phyloP scores from a whole-genome alignment of 1,284 basidiomycete species.

The Sanguinoderma infundibulare region DNA sequence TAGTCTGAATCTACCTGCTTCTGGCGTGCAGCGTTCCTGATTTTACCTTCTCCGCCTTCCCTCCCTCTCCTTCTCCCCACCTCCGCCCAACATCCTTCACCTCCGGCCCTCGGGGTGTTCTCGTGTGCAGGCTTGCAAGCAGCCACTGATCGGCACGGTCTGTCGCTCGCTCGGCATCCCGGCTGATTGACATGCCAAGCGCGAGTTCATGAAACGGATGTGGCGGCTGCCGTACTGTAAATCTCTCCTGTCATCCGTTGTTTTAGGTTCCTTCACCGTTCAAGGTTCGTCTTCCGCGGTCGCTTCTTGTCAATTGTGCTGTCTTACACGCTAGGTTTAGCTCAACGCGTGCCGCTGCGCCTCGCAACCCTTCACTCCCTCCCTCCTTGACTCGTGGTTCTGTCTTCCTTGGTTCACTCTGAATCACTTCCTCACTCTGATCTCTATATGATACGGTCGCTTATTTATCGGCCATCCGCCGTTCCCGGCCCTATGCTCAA shows the following conservation, averaged over 20 bases:
- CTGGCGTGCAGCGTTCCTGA: conserved; percentile 1
- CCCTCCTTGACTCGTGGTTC: no score
- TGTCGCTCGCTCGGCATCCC: conserved; percentile 16
- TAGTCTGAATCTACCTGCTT: neutral
- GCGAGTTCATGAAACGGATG: neutral
- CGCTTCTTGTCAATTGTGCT: no score
- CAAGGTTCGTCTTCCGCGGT: no score
- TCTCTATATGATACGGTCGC: no score
- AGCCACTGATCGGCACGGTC: conserved; percentile 14
- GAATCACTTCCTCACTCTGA: no score
- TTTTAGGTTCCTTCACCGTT: neutral
- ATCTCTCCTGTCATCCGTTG: neutral
- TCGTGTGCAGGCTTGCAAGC: conserved; percentile 19
- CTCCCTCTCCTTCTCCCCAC: neutral
- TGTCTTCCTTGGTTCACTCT: no score
- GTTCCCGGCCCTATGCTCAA: no score
- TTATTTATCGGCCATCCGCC: no score
- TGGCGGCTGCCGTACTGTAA: neutral
- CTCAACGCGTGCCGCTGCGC: no score
- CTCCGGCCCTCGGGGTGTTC: neutral
- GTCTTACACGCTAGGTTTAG: no score
- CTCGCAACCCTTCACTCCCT: no score
- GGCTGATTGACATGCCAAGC: conserved; percentile 4
- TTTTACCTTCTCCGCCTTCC: neutral
- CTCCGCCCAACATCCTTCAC: neutral